Base-by-base conservation (phyloP, 176 grass and related monocot species). In the Aegilops longissima region DNA sequence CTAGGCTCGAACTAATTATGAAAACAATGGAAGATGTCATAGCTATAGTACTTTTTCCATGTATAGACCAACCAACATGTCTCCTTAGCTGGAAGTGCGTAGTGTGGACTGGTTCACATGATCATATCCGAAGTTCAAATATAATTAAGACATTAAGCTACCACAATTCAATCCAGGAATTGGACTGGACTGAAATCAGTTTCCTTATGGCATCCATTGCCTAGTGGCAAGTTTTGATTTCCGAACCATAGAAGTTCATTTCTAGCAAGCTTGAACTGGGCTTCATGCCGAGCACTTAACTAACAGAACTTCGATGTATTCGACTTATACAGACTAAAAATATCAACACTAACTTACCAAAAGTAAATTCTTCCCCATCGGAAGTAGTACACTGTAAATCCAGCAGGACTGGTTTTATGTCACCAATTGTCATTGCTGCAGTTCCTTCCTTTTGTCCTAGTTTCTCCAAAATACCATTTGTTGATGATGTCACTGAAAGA, bases 361-460 rank as follows among this genome's bases (percentile, higher is more conserved):
- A 83, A 44, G 74, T 78, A 40, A 81, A 90, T 42, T 83, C 65
- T 72, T 92, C 88, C 24, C 81, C 11, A 82, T 91, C 65, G 65
- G 73, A 86, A 78, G 90, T 77, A 71, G 67, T 78, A 81, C 93
- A 98, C 42, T 83, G 40, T 65, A 98, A 87, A 66, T 91, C 86
- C 39, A 90, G 89, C 66, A 98, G 83, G 38, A 98, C 83, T 84
- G 35, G 44, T 87, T 72, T 92, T 42, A 98, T 73, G 17, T 94
- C 90, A 86, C 90, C 88, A 62, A 98, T 36, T 39, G 96, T 92
- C 96, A 98, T 94, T 40, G 90, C 88, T 4, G 89, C 84, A 35
- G 92, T 84, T 66, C 77, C 93, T 84, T 92, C 93, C 79, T 95
- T 98, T 61, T 88, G 90, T 92, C 80, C 86, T 63, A 98, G 29